phyloP scores from a whole-genome alignment of 306 rosid genomes.

The Sicyos edulis region DNA sequence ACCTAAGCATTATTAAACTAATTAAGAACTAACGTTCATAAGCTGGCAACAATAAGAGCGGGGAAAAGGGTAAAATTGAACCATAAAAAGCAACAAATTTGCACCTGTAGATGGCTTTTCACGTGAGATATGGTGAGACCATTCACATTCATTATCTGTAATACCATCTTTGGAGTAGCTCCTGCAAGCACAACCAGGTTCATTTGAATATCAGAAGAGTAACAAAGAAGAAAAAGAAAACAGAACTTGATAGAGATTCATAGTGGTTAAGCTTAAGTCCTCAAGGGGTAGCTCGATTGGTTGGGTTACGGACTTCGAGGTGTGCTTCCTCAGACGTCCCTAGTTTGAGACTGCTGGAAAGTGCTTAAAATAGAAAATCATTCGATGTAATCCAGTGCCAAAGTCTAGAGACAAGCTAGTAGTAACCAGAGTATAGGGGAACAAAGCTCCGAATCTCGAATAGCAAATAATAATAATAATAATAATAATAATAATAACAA shows the following conservation, averaged over 20 bases:
- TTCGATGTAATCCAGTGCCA: too few species aligned
- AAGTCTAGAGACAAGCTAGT: too few species aligned
- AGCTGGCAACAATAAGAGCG: background rate
- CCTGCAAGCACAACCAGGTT: slow-evolving; percentile 34
- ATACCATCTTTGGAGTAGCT: slow-evolving; percentile 77
- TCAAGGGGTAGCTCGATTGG: too few species aligned
- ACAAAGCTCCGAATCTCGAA: too few species aligned
- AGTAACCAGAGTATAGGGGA: too few species aligned
- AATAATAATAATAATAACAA: too few species aligned
- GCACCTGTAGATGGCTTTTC: slow-evolving; percentile 96
- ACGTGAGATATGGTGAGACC: slow-evolving; percentile 79
- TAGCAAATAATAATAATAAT: too few species aligned
- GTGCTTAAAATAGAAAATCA: too few species aligned
- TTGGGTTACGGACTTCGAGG: too few species aligned
- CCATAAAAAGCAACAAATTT: slow-evolving; percentile 5
- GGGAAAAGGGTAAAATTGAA: background rate
- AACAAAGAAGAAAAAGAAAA: background rate
- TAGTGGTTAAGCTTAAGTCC: background rate
- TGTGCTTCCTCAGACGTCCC: too few species aligned
- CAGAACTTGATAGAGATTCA: too few species aligned
- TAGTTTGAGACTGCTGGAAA: too few species aligned
- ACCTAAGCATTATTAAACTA: slow-evolving; percentile 27
- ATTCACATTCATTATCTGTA: slow-evolving; percentile 66
- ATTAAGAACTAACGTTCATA: slow-evolving; percentile 19
- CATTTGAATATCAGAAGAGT: background rate